Evolutionary conservation across 768 basidiomycete species (phyloP).

Genomic region (Chlorophyllum brunneum): DNA sequence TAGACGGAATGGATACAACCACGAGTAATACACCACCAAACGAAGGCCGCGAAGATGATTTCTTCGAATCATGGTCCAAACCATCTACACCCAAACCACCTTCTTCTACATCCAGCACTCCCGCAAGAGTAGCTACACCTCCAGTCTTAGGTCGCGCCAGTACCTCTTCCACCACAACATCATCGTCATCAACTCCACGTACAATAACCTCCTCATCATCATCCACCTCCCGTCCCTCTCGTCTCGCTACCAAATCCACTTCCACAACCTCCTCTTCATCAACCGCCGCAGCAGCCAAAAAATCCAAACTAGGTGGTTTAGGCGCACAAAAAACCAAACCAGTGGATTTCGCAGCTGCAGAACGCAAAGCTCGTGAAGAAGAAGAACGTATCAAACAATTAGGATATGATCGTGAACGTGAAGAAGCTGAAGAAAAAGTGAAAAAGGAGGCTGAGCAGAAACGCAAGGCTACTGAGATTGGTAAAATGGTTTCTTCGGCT

Average conservation of each 20-base stretch:
- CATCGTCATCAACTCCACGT: slow-evolving; percentile 58
- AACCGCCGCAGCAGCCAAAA: slow-evolving; percentile 41
- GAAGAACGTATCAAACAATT: slow-evolving; percentile 89
- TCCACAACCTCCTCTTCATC: slow-evolving; percentile 30
- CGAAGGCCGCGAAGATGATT: slow-evolving; percentile 75
- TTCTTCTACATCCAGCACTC: slow-evolving; percentile 46
- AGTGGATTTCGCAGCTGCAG: slow-evolving; percentile 93
- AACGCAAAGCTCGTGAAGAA: slow-evolving; percentile 85
- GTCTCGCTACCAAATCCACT: slow-evolving; percentile 34
- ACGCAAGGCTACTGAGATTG: slow-evolving; percentile 34
- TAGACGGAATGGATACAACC: slow-evolving; percentile 73
- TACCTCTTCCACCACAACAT: slow-evolving; percentile 32
- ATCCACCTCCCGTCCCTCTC: slow-evolving; percentile 48
- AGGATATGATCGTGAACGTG: slow-evolving; percentile 83
- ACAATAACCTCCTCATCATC: slow-evolving; percentile 56
- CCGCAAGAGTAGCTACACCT: slow-evolving; percentile 42
- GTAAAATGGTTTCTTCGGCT: slow-evolving; percentile 24
- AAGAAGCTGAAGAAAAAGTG: slow-evolving; percentile 79
- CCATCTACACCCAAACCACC: slow-evolving; percentile 55
- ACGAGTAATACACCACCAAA: slow-evolving; percentile 32
- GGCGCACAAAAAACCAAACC: slow-evolving; percentile 87
- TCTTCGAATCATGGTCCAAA: slow-evolving; percentile 97
- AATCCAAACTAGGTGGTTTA: slow-evolving; percentile 65
- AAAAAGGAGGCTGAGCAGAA: slow-evolving; percentile 56
- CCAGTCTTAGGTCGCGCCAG: slow-evolving; percentile 54